A percentile compares a stretch with the other conserved stretches of the same genome.
Conservation (phyloP, 495 filamentous ascomycete species). For the Aspergillus haitiensis region DNA sequence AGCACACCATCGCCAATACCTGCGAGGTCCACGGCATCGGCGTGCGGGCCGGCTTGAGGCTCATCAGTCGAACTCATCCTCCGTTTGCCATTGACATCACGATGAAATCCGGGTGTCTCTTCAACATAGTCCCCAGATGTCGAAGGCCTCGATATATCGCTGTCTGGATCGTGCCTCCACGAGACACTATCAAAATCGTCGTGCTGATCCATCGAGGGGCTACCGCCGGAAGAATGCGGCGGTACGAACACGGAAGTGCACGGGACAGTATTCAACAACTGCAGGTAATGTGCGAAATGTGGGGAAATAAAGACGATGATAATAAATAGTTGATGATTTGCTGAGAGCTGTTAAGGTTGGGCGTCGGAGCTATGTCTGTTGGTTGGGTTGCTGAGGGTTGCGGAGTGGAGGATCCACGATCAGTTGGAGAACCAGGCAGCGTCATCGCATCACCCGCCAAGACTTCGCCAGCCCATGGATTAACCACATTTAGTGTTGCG, state of each 20-base stretch:
- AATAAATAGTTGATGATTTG: constrained; percentile 5
- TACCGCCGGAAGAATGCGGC: constrained; percentile 9
- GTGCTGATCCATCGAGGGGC: constrained; percentile 50
- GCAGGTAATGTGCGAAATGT: not conserved
- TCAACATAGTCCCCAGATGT: constrained; percentile 47
- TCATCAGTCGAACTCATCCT: constrained; percentile 49
- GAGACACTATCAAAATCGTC: constrained; percentile 61
- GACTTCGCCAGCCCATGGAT: constrained; percentile 1
- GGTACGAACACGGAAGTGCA: not conserved
- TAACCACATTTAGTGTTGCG: not conserved
- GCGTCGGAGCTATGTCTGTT: not conserved
- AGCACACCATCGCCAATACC: constrained; percentile 76
- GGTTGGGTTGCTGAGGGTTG: constrained; percentile 15
- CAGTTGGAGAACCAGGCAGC: constrained; percentile 23
- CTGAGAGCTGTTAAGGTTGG: not conserved
- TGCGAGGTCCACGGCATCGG: constrained; percentile 60
- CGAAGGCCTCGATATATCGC: constrained; percentile 50
- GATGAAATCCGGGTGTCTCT: constrained; percentile 31
- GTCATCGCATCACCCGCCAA: constrained; percentile 25
- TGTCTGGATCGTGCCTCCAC: constrained; percentile 56
- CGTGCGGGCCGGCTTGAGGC: constrained; percentile 54
- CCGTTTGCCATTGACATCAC: constrained; percentile 54
- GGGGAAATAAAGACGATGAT: not conserved
- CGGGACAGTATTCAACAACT: not conserved
- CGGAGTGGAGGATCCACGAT: constrained; percentile 19